These are phyloP conservation scores for Pseudogymnoascus sp. DNA, from an alignment of 2,329 filamentous ascomycete species.

Conservation along the genomic window DNA sequence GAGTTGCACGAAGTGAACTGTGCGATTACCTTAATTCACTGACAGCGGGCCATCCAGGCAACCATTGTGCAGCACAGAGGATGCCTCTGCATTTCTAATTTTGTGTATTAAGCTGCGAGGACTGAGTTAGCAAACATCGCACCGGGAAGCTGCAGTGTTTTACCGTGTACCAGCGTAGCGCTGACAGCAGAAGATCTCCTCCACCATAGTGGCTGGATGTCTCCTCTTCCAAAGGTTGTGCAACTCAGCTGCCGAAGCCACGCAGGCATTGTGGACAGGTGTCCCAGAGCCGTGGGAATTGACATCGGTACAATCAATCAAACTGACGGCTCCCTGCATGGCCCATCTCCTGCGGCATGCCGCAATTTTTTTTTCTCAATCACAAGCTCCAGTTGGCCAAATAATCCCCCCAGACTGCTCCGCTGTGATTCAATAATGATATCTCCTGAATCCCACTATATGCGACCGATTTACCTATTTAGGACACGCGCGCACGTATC, in stretches of 20 bases:
- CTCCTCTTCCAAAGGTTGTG: background rate
- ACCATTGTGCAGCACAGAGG: background rate
- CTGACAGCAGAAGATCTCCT: background rate
- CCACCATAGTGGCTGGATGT: background rate
- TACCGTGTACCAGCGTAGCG: background rate
- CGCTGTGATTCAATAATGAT: slow-evolving; percentile 1
- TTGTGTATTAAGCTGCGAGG: background rate
- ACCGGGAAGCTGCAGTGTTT: background rate
- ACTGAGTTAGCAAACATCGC: background rate
- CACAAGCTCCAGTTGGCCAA: background rate
- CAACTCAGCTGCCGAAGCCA: background rate
- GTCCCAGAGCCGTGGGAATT: background rate
- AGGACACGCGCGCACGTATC: background rate
- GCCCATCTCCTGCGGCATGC: background rate
- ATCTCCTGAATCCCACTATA: background rate
- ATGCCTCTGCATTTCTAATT: background rate
- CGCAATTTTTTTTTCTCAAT: background rate
- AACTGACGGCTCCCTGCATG: background rate
- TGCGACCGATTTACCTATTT: background rate
- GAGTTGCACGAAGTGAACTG: slow-evolving; percentile 1
- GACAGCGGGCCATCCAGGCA: slow-evolving; percentile 4
- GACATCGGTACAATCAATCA: slow-evolving; percentile 1
- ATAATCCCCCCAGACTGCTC: background rate
- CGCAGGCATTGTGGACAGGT: slow-evolving; percentile 4
- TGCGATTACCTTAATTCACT: background rate